Evolutionary conservation across 345 rosid species (phyloP).

Genomic region (Eucalyptus grandis): DNA sequence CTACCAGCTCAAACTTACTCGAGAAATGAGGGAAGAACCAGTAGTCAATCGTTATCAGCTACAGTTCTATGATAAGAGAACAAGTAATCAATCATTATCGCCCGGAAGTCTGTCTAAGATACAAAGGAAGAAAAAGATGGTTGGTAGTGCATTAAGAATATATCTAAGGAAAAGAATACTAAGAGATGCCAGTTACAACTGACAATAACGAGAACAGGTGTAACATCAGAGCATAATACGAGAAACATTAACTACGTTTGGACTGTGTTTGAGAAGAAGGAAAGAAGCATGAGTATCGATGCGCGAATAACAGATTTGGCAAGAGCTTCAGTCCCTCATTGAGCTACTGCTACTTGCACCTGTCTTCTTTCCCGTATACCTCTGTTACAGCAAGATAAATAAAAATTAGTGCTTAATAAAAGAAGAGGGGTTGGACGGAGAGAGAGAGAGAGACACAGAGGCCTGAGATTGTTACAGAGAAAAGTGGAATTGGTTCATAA

Average conservation of each 20-base stretch:
- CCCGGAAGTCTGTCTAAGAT: neutral
- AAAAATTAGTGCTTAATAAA: neutral
- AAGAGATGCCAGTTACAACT: neutral
- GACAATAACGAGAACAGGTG: neutral
- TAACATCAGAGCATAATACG: neutral
- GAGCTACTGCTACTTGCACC: conserved; percentile 13
- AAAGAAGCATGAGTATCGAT: neutral
- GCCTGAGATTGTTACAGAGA: neutral
- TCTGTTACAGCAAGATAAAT: conserved; percentile 9
- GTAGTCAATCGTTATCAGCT: neutral
- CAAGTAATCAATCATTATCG: neutral
- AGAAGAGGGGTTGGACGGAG: neutral
- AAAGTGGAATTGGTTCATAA: neutral
- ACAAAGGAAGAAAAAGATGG: neutral
- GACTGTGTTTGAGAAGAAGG: neutral
- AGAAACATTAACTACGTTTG: neutral
- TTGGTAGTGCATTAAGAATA: neutral
- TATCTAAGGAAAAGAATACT: neutral
- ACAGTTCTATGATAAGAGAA: neutral
- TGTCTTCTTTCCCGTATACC: conserved; percentile 16
- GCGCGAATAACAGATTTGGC: neutral
- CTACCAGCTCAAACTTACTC: neutral
- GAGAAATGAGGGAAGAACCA: neutral
- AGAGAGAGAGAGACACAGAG: neutral
- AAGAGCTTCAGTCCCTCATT: conserved; percentile 13